phyloP scores from a whole-genome alignment of 495 filamentous ascomycete genomes.

The Hyaloscypha finlandica region DNA sequence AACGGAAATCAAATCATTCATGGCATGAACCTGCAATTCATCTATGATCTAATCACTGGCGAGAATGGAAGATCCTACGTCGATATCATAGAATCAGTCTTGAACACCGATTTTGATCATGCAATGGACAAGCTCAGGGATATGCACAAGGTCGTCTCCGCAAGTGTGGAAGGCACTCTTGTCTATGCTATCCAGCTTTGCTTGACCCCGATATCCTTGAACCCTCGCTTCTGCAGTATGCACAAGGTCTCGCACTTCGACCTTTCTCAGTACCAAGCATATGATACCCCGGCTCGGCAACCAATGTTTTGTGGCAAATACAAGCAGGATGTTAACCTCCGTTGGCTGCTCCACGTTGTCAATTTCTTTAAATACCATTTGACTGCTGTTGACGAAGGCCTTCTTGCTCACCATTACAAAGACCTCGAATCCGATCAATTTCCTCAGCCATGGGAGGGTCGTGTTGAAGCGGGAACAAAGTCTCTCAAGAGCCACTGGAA shows the following conservation, averaged over 20 bases:
- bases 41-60: constrained; percentile 10
- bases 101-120: constrained; percentile 21
- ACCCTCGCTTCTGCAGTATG: constrained; percentile 18
- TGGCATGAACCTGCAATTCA: constrained; percentile 20
- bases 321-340: constrained; percentile 23
- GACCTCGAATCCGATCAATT: constrained; percentile 17
- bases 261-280: constrained; percentile 24
- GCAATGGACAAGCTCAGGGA: constrained; percentile 1
- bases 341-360: constrained; percentile 23
- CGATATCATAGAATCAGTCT: constrained; percentile 29
- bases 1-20: constrained; percentile 7
- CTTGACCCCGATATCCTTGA: constrained; percentile 21
- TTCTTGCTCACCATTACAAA: constrained; percentile 23
- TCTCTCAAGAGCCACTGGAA: constrained; percentile 29
- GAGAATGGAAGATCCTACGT: constrained; percentile 1
- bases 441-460: constrained; percentile 27
- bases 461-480: constrained; percentile 23
- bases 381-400: constrained; percentile 25
- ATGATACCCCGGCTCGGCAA: constrained; percentile 6
- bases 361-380: constrained; percentile 36
- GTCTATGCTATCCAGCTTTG: constrained; percentile 25
- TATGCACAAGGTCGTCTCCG: constrained; percentile 5
- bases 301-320: constrained; percentile 26
- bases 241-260: constrained; percentile 23
- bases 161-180: constrained; percentile 3